Conservation (phyloP, 331 rosid species). For the Malus hybrid region DNA sequence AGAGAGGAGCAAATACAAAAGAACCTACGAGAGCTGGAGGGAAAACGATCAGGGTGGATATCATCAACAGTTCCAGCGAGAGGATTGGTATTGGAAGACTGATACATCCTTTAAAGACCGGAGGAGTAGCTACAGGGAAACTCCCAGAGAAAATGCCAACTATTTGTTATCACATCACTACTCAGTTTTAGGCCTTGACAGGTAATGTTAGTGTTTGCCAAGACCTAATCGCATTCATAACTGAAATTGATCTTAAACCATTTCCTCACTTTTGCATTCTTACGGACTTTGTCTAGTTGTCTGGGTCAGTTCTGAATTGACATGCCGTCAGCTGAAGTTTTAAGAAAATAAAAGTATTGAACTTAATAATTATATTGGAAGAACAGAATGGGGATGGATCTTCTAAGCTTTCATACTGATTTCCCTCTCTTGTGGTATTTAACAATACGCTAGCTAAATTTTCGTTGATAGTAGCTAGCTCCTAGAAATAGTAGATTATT, state of each 20-base stretch:
- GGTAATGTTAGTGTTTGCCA: slow-evolving; percentile 32
- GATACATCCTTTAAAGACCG: slow-evolving; percentile 55
- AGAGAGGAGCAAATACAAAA: slow-evolving; percentile 76
- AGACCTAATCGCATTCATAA: neutral
- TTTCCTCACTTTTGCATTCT: neutral
- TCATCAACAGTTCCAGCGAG: slow-evolving; percentile 77
- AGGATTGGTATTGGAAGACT: slow-evolving; percentile 95
- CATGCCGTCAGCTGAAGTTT: neutral
- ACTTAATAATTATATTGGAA: neutral
- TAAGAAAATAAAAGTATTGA: neutral
- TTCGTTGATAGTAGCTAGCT: neutral
- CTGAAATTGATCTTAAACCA: neutral
- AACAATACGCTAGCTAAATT: too few relatives aligned
- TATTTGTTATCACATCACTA: slow-evolving; percentile 83
- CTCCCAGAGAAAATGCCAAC: slow-evolving; percentile 49
- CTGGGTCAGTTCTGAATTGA: neutral
- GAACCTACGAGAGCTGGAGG: slow-evolving; percentile 75
- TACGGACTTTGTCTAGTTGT: neutral
- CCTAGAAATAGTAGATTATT: too few relatives aligned
- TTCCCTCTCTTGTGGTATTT: neutral
- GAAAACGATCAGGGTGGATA: slow-evolving; percentile 42
- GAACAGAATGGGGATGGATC: neutral
- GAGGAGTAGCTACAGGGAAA: slow-evolving; percentile 51
- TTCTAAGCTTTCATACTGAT: neutral
- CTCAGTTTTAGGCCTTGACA: slow-evolving; percentile 83